These are phyloP conservation scores for Aspergillus cejpii DNA, from an alignment of 2,329 filamentous ascomycete species.

Conservation along the genomic window DNA sequence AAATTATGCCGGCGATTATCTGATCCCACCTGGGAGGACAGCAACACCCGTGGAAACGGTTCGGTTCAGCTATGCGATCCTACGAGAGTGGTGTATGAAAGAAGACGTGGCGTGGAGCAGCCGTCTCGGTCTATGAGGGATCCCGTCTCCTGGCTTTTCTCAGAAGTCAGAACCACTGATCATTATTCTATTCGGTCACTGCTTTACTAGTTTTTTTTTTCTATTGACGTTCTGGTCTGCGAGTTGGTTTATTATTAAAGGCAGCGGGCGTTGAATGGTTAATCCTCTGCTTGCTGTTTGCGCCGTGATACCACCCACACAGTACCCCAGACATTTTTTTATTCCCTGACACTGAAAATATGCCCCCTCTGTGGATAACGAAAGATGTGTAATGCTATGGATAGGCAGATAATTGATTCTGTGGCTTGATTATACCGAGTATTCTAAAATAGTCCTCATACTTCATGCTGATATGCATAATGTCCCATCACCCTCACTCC, in stretches of 20 bases:
- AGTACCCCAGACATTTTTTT: too few relatives aligned
- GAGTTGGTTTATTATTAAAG: background rate
- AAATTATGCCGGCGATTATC: conserved; percentile 35
- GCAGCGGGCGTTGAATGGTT: background rate
- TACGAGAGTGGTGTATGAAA: conserved; percentile 44
- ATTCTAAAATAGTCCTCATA: too few relatives aligned
- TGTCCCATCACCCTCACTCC: too few relatives aligned
- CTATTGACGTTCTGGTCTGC: background rate
- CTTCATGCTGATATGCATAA: too few relatives aligned
- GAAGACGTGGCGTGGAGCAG: conserved; percentile 43
- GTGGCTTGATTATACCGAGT: too few relatives aligned
- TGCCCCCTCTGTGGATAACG: too few relatives aligned
- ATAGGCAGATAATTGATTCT: too few relatives aligned
- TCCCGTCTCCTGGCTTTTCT: background rate
- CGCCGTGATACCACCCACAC: background rate
- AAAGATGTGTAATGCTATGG: too few relatives aligned
- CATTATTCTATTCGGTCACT: background rate
- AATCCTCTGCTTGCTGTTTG: background rate
- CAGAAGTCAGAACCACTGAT: background rate
- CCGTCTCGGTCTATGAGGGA: conserved; percentile 34
- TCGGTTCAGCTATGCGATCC: conserved; percentile 39
- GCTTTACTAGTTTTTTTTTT: background rate
- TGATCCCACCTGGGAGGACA: conserved; percentile 40
- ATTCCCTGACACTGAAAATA: too few relatives aligned
- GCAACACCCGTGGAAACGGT: conserved; percentile 42